These are phyloP conservation scores for Quercus robur DNA, from an alignment of 306 rosid species.

Conservation along the genomic window DNA sequence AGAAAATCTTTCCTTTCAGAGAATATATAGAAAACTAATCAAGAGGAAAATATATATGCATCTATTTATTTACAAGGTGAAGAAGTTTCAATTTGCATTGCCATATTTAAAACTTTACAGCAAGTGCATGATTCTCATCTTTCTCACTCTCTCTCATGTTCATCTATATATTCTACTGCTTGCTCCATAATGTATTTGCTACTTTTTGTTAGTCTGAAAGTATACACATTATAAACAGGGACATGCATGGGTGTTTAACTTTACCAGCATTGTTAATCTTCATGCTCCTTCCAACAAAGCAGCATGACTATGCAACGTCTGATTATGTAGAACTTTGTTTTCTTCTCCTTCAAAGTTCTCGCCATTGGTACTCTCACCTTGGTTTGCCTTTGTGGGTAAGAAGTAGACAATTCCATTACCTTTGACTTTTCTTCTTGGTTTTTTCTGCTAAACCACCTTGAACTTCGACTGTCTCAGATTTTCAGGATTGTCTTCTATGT, in stretches of 20 bases:
- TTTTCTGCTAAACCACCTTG: neutral
- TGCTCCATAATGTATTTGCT: neutral
- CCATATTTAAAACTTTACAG: neutral
- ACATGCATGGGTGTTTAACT: neutral
- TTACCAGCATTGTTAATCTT: slow-evolving; percentile 28
- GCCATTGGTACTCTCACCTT: slow-evolving; percentile 6
- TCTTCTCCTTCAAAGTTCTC: slow-evolving; percentile 33
- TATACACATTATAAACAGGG: neutral
- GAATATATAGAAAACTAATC: neutral
- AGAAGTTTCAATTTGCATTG: neutral
- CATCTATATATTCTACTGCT: neutral
- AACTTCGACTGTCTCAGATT: neutral
- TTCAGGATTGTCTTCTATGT: neutral
- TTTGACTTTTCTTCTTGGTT: neutral
- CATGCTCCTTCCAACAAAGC: slow-evolving; percentile 36
- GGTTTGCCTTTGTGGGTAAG: slow-evolving; percentile 17
- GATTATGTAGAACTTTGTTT: slow-evolving; percentile 37
- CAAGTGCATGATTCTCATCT: neutral
- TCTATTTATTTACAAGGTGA: neutral
- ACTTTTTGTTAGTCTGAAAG: neutral
- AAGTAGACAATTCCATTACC: slow-evolving; percentile 25
- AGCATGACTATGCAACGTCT: slow-evolving; percentile 37
- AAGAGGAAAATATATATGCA: neutral
- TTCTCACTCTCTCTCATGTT: neutral
- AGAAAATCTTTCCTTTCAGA: neutral